Evolutionary conservation across 2,329 filamentous ascomycete species (phyloP).

Genomic region (Trichocomaceae sp.): DNA sequence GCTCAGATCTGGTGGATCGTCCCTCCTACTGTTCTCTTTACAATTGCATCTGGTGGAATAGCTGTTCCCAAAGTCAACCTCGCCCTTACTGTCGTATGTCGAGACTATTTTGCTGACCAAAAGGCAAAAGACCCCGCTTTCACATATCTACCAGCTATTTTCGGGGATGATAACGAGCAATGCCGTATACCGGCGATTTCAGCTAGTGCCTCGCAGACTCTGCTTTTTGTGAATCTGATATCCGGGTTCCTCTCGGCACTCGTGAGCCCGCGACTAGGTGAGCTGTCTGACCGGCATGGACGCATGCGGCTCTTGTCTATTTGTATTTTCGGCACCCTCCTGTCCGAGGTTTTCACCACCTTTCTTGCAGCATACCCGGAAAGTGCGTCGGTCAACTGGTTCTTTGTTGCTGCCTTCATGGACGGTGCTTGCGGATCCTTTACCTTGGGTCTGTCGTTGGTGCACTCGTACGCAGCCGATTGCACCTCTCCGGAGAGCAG

Average conservation of each 20-base stretch:
- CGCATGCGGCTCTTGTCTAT: constrained; percentile 67
- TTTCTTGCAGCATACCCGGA: constrained; percentile 70
- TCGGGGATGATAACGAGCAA: constrained; percentile 66
- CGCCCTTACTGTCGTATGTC: constrained; percentile 76
- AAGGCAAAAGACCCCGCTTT: constrained; percentile 52
- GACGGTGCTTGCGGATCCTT: constrained; percentile 88
- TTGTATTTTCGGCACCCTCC: constrained; percentile 65
- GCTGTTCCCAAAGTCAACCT: constrained; percentile 83
- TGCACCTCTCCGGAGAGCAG: constrained; percentile 75
- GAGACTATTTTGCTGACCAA: constrained; percentile 69
- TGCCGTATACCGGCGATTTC: constrained; percentile 77
- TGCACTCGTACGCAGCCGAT: constrained; percentile 82
- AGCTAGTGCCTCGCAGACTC: constrained; percentile 68
- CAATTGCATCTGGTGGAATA: constrained; percentile 77
- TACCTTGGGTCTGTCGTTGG: constrained; percentile 70
- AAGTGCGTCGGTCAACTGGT: constrained; percentile 65
- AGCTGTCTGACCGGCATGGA: constrained; percentile 80
- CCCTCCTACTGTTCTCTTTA: constrained; percentile 71
- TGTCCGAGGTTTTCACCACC: constrained; percentile 70
- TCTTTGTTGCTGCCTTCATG: constrained; percentile 67
- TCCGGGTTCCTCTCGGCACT: constrained; percentile 73
- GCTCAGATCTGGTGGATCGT: constrained; percentile 74
- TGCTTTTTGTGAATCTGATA: constrained; percentile 66
- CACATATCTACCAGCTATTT: constrained; percentile 56
- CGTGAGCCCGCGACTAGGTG: constrained; percentile 73